A percentile compares a stretch with the other conserved stretches of the same genome.
phyloP scores from a whole-genome alignment of 2,329 filamentous ascomycete species.

The Malbranchea zuffiana region DNA sequence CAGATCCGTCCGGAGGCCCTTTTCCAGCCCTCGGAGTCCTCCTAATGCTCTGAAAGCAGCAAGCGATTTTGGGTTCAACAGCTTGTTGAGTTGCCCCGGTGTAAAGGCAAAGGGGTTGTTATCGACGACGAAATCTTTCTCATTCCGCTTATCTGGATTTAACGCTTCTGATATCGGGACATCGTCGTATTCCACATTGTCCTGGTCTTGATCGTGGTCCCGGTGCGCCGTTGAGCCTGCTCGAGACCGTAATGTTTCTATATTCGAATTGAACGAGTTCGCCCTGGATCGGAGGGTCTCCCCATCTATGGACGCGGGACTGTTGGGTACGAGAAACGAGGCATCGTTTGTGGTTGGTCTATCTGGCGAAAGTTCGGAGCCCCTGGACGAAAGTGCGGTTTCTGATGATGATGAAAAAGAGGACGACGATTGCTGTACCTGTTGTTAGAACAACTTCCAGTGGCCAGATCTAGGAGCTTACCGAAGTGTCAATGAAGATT shows the following conservation, averaged over 20 bases:
- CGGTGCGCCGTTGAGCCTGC: slow-evolving; percentile 24
- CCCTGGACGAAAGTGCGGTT: neutral
- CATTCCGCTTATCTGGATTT: slow-evolving; percentile 63
- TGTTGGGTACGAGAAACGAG: slow-evolving; percentile 14
- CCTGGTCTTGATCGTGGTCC: slow-evolving; percentile 3
- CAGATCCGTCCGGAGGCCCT: slow-evolving; percentile 62
- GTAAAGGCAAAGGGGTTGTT: slow-evolving; percentile 79
- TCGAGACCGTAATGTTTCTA: slow-evolving; percentile 26
- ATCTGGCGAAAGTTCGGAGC: slow-evolving; percentile 8
- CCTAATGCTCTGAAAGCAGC: slow-evolving; percentile 71
- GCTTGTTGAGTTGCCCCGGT: slow-evolving; percentile 66
- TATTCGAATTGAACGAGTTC: slow-evolving; percentile 30
- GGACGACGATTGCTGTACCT: slow-evolving; percentile 8
- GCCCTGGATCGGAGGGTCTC: slow-evolving; percentile 36
- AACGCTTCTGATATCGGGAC: slow-evolving; percentile 48
- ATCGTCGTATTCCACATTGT: slow-evolving; percentile 27
- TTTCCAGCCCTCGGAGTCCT: slow-evolving; percentile 65
- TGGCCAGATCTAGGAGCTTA: slow-evolving; percentile 5
- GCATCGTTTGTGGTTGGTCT: slow-evolving; percentile 14
- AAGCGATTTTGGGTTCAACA: slow-evolving; percentile 81
- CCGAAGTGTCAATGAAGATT: slow-evolving; percentile 14
- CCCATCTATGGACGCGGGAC: slow-evolving; percentile 26
- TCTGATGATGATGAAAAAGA: slow-evolving; percentile 10
- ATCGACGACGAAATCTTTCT: slow-evolving; percentile 62
- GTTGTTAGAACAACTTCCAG: neutral